Evolutionary conservation across 2,329 filamentous ascomycete genomes (phyloP).

Genomic region (Aspergillus tamarii): DNA sequence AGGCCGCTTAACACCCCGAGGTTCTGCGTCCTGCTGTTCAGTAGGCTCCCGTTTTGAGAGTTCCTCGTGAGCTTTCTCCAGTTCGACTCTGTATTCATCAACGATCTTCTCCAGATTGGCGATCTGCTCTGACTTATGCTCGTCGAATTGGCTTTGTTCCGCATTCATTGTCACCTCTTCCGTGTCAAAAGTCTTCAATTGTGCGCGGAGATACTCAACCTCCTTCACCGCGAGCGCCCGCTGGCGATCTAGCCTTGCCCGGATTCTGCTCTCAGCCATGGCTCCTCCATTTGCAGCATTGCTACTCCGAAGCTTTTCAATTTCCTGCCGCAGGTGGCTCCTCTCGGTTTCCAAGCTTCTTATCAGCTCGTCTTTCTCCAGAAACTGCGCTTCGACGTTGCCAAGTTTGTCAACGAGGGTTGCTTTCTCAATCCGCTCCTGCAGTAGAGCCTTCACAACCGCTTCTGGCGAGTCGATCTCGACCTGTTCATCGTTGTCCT

Average conservation of each 20-base stretch:
- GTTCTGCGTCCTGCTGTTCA: slow-evolving; percentile 45
- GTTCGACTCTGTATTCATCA: slow-evolving; percentile 81
- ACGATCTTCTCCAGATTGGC: slow-evolving; percentile 83
- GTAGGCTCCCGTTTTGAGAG: slow-evolving; percentile 66
- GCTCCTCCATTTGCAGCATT: slow-evolving; percentile 43
- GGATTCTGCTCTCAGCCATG: slow-evolving; percentile 66
- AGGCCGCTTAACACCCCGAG: slow-evolving; percentile 64
- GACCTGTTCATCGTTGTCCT: slow-evolving; percentile 65
- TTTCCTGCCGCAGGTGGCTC: slow-evolving; percentile 63
- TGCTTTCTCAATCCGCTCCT: slow-evolving; percentile 78
- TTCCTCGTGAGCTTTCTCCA: slow-evolving; percentile 73
- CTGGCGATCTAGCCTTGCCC: slow-evolving; percentile 80
- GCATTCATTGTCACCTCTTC: slow-evolving; percentile 83
- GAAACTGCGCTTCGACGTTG: slow-evolving; percentile 74
- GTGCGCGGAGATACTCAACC: slow-evolving; percentile 88
- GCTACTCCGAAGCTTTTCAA: slow-evolving; percentile 68
- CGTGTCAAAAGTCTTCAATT: slow-evolving; percentile 83
- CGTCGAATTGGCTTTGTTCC: slow-evolving; percentile 72
- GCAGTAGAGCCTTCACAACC: slow-evolving; percentile 79
- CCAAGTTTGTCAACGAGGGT: slow-evolving; percentile 82
- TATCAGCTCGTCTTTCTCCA: slow-evolving; percentile 76
- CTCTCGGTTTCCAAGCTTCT: slow-evolving; percentile 73
- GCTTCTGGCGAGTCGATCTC: slow-evolving; percentile 88
- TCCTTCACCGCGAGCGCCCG: slow-evolving; percentile 85
- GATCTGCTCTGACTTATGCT: slow-evolving; percentile 72